These are phyloP conservation scores for Malus sylvestris DNA, from an alignment of 306 rosid genomes.

Conservation along the genomic window DNA sequence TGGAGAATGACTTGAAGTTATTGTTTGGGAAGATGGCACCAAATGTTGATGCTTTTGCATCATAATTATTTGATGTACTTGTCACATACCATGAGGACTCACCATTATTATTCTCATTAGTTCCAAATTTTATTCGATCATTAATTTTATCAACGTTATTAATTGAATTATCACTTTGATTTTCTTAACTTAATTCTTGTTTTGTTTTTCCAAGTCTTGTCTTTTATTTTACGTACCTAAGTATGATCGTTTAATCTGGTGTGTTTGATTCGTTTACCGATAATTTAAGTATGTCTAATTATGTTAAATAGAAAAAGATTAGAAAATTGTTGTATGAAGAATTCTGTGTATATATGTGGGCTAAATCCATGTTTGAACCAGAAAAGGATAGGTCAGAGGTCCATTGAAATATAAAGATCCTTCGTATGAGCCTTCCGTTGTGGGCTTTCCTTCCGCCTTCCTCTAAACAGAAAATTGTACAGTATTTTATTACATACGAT, in stretches of 20 bases:
- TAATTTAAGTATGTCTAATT: background rate
- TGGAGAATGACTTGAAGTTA: conserved; percentile 70
- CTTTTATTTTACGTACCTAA: background rate
- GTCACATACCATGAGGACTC: background rate
- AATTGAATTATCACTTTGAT: background rate
- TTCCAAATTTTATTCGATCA: conserved; percentile 19
- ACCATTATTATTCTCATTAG: background rate
- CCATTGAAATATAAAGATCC: background rate
- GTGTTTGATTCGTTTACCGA: background rate
- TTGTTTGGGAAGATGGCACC: conserved; percentile 60
- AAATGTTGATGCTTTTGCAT: conserved; percentile 27
- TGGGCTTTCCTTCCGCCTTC: background rate
- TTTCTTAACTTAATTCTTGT: background rate
- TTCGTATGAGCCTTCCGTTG: background rate
- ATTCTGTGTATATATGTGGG: background rate
- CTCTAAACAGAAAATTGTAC: background rate
- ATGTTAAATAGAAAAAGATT: background rate
- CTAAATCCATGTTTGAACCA: background rate
- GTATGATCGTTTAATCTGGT: background rate
- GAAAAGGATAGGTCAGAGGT: background rate
- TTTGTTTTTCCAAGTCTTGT: background rate
- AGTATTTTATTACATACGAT: background rate
- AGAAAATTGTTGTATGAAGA: background rate
- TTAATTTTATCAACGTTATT: background rate
- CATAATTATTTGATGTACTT: background rate